Evolutionary conservation across 176 grass and related monocot genomes (phyloP).

Genomic region (Zoysia pacifica): DNA sequence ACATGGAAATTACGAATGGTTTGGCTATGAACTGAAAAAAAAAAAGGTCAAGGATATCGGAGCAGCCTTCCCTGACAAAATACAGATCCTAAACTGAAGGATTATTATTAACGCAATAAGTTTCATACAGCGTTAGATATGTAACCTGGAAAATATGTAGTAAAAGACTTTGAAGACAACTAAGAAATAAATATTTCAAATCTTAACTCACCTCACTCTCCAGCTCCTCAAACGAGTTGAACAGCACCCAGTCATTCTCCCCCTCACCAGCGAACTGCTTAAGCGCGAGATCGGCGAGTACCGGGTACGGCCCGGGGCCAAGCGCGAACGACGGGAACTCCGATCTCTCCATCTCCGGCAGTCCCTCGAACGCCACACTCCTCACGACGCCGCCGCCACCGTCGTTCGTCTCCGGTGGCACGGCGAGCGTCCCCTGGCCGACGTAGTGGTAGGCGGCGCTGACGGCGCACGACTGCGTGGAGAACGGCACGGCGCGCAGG

Average conservation of each 20-base stretch:
- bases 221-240: slow-evolving; percentile 76
- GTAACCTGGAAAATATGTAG: no score
- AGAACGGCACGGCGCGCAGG: slow-evolving; percentile 38
- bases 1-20: no score
- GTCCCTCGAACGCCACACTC: slow-evolving; percentile 14
- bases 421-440: slow-evolving; percentile 25
- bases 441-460: slow-evolving; percentile 67
- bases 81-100: no score
- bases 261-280: slow-evolving; percentile 43
- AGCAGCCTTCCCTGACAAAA: no score
- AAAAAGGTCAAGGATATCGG: no score
- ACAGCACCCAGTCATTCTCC: slow-evolving; percentile 56
- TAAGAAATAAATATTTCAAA: background rate
- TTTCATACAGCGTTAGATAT: no score
- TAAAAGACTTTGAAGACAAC: no score
- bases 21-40: no score
- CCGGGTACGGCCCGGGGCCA: slow-evolving; percentile 31
- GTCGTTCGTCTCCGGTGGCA: background rate
- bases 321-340: slow-evolving; percentile 64
- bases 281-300: slow-evolving; percentile 31
- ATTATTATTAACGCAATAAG: no score
- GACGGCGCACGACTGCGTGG: slow-evolving; percentile 62
- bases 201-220: slow-evolving; percentile 55
- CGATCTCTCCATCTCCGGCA: slow-evolving; percentile 57
- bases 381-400: background rate